phyloP scores from a whole-genome alignment of 78 protist species.

The Dictyostelium firmibasis region DNA sequence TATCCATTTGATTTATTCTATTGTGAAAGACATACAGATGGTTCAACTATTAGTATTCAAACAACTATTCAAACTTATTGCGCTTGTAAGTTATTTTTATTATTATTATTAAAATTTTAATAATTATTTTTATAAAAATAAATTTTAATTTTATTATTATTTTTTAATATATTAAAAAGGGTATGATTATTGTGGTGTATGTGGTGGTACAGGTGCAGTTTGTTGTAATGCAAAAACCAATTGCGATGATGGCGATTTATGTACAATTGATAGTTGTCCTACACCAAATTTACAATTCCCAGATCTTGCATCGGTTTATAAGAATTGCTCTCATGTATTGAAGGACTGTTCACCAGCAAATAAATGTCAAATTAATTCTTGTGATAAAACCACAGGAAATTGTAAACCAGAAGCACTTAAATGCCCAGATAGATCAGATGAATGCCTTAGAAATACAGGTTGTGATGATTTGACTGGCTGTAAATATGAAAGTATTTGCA shows the following conservation, averaged over 20 bases:
- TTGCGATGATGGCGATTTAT: not conserved
- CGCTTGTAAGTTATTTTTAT: not conserved
- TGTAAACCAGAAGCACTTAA: not conserved
- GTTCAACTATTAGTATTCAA: constrained; percentile 20
- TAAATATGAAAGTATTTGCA: not conserved
- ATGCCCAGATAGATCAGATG: not conserved
- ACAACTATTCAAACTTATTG: not conserved
- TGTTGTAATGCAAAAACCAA: not conserved
- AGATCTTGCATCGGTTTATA: not conserved
- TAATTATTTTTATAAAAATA: no score
- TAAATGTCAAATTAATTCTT: not conserved
- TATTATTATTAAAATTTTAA: no score
- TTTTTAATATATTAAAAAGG: not conserved
- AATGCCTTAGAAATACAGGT: not conserved
- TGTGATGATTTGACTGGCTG: not conserved
- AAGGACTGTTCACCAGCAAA: not conserved
- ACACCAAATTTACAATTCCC: not conserved
- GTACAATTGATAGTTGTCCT: constrained; percentile 20
- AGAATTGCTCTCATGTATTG: not conserved
- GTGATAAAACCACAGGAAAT: not conserved
- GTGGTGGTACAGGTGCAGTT: constrained; percentile 1
- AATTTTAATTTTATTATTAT: no score
- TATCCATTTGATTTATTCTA: constrained; percentile 69
- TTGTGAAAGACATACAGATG: constrained; percentile 63
- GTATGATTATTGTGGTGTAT: constrained; percentile 34